Conservation (phyloP, 2,329 filamentous ascomycete genomes). For the Gyromitra esculenta region DNA sequence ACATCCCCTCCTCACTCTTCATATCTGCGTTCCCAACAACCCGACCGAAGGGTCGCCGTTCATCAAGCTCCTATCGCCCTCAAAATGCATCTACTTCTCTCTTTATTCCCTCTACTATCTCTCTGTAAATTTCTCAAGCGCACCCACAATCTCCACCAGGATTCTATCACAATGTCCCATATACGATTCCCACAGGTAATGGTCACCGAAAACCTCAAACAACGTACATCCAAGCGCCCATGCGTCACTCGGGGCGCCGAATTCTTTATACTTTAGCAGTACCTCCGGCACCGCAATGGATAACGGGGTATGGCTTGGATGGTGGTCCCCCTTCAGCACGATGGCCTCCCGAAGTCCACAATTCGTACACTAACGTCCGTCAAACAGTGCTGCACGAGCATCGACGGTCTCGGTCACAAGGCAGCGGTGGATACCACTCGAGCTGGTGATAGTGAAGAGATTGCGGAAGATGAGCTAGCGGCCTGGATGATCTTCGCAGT, state of each 20-base stretch:
- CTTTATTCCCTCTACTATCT: conserved; percentile 7
- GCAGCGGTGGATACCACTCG: conserved; percentile 59
- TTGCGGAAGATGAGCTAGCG: conserved; percentile 20
- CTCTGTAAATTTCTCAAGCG: conserved; percentile 80
- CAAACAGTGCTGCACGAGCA: background rate
- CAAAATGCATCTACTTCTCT: background rate
- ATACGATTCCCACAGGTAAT: conserved; percentile 2
- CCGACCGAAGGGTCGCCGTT: background rate
- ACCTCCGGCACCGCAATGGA: background rate
- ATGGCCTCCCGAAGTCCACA: background rate
- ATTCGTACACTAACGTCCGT: background rate
- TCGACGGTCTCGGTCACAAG: conserved; percentile 58
- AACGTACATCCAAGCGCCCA: conserved; percentile 4
- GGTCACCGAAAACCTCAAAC: conserved; percentile 1
- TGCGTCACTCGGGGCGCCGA: background rate
- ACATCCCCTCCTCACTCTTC: background rate
- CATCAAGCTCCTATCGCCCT: background rate
- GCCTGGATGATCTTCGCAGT: background rate
- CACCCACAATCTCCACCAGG: conserved; percentile 18
- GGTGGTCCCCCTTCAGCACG: background rate
- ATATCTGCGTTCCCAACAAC: background rate
- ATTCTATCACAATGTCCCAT: background rate
- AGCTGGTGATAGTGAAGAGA: conserved; percentile 57
- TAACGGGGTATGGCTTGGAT: background rate
- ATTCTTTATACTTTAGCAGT: background rate